Evolutionary conservation across 371 early-diverging fungal species (phyloP), one percentile per base, ranked within the genome.

Genomic region (Saksenaea vasiformis): DNA sequence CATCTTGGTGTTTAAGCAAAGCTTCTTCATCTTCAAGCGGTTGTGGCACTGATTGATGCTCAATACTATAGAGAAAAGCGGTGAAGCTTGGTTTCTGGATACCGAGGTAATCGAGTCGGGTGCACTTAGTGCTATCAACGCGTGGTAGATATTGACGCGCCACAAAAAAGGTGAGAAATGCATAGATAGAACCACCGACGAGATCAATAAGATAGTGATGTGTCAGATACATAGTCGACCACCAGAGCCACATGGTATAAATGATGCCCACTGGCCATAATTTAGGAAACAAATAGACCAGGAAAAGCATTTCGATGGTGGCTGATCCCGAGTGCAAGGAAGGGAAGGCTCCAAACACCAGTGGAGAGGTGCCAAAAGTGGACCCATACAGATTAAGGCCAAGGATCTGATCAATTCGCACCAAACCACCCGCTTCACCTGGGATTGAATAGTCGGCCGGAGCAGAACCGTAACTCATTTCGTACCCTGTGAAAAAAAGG

Each of bases 331-430:
- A 85, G 68, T 91, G 91, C 28, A 91, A 79, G 17, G 89, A 89
- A 27, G 91, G 91, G 68, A 90, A 87, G 2, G 91, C 90, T 8
- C 91, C 91, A 77, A 90, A 91, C 43, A 90, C 90, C 28, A 88
- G 58, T n/a, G 91, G 90, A 2, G 90, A 90, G n/a, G 74, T 80
- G 2, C 85, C 83, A 77, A 91, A 91, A 10, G 87, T 82, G 9
- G 77, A 78, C 10, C 81, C 82, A 78, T 90, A 91, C 54, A 89
- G 70, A 55, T 83, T 79, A 7, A 86, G 75, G 17, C 87, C 87
- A 13, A 91, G 76, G 39, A 91, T 82, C 31, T 83, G 70, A 61
- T 91, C 92, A 38, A 91, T 88, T 34, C 90, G 85, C 8, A 83
- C 78, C 31, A 90, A 73, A 39, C 92, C 91, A 9, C 85, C 91